Evolutionary conservation across 1,139 yeast genomes (phyloP).

Genomic region (Pichia sp.): DNA sequence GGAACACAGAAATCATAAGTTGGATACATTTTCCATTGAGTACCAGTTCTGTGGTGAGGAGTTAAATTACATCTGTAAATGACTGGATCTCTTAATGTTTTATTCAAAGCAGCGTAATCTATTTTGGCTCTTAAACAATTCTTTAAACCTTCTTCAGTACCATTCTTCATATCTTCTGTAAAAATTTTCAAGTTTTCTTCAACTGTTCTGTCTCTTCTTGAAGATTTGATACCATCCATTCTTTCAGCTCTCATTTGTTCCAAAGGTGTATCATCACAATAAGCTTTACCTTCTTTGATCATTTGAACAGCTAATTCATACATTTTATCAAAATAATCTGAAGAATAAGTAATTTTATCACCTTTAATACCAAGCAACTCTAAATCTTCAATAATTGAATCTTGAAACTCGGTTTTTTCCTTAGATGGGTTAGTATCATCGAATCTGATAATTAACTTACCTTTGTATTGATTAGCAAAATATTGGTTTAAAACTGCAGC

Average conservation of each 20-base stretch:
- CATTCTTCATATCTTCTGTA: constrained; percentile 85
- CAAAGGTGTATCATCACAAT: constrained; percentile 90
- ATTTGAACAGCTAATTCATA: constrained; percentile 73
- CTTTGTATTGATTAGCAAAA: constrained; percentile 89
- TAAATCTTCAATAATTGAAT: constrained; percentile 85
- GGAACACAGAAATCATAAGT: constrained; percentile 98
- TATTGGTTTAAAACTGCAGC: constrained; percentile 94
- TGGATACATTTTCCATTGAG: constrained; percentile 90
- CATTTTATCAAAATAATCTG: constrained; percentile 88
- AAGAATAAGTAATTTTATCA: constrained; percentile 77
- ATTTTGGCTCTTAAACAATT: constrained; percentile 94
- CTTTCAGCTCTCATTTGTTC: constrained; percentile 97
- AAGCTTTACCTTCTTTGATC: constrained; percentile 93
- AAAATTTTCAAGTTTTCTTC: constrained; percentile 85
- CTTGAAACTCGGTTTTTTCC: constrained; percentile 89
- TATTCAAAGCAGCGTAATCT: constrained; percentile 81
- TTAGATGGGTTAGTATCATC: constrained; percentile 97
- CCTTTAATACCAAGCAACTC: constrained; percentile 85
- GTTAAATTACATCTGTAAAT: constrained; percentile 92
- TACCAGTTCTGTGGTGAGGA: constrained; percentile 95
- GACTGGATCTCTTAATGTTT: constrained; percentile 94
- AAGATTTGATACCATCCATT: constrained; percentile 89
- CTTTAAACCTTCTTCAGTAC: constrained; percentile 82
- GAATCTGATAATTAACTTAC: constrained; percentile 88
- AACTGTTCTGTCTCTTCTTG: constrained; percentile 81